Evolutionary conservation across 495 filamentous ascomycete genomes (phyloP).

Genomic region (Haplographium delicatum): DNA sequence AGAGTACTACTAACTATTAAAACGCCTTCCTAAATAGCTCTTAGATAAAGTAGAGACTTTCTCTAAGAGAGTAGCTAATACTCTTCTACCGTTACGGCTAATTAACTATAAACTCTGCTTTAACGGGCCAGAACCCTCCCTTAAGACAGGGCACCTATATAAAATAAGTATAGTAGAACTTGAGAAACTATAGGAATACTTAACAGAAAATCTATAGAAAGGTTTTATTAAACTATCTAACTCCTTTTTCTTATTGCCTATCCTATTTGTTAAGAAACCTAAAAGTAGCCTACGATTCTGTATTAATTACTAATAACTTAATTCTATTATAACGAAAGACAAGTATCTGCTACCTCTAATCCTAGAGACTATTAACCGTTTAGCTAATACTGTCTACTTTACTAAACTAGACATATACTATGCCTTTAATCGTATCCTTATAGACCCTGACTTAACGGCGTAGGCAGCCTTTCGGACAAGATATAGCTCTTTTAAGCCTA

Average conservation of each 20-base stretch:
- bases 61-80: too few relatives aligned
- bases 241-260: slow-evolving; percentile 19
- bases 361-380: slow-evolving; percentile 30
- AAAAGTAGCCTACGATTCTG: slow-evolving; percentile 38
- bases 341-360: slow-evolving; percentile 41
- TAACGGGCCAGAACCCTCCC: too few relatives aligned
- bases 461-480: slow-evolving; percentile 31
- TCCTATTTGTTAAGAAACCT: slow-evolving; percentile 35
- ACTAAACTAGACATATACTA: slow-evolving; percentile 41
- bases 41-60: too few relatives aligned
- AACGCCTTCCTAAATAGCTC: too few relatives aligned
- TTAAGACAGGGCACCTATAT: too few relatives aligned
- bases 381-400: slow-evolving; percentile 31
- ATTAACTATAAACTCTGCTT: too few relatives aligned
- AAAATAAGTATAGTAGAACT: too few relatives aligned
- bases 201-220: slow-evolving; percentile 7
- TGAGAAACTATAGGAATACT: slow-evolving; percentile 11
- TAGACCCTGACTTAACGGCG: slow-evolving; percentile 28
- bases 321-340: slow-evolving; percentile 38
- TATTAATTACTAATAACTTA: slow-evolving; percentile 40
- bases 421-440: slow-evolving; percentile 35
- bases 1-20: too few relatives aligned
- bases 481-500: slow-evolving; percentile 27
- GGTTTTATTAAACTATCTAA: slow-evolving; percentile 16
- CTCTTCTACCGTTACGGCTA: too few relatives aligned